phyloP scores from a whole-genome alignment of 2,329 filamentous ascomycete genomes.

The Myriosclerotinia curreyana region DNA sequence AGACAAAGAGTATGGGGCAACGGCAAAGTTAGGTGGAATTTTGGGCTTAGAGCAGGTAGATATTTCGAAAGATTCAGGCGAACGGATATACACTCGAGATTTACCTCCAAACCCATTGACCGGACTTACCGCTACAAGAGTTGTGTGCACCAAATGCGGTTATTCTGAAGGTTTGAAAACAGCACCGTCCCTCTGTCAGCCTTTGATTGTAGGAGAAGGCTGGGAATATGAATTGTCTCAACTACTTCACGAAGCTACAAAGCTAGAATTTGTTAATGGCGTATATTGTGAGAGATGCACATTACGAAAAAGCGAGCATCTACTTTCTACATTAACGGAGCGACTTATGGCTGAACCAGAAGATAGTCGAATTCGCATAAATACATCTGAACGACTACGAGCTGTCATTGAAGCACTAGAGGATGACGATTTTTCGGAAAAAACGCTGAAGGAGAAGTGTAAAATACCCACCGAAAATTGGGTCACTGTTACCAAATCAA shows the following conservation, averaged over 20 bases:
- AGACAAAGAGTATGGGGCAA: constrained; percentile 68
- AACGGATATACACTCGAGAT: constrained; percentile 23
- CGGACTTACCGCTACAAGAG: constrained; percentile 81
- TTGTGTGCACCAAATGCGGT: constrained; percentile 81
- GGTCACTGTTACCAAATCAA: constrained; percentile 78
- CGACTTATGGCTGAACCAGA: constrained; percentile 39
- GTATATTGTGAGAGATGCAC: constrained; percentile 94
- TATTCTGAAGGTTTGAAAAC: constrained; percentile 85
- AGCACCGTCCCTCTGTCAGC: constrained; percentile 92
- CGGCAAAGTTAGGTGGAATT: constrained; percentile 36
- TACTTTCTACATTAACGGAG: constrained; percentile 49
- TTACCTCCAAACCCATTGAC: constrained; percentile 73
- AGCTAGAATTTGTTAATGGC: constrained; percentile 79
- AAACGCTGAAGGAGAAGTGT: constrained; percentile 60
- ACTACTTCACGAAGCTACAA: constrained; percentile 79
- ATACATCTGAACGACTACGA: constrained; percentile 53
- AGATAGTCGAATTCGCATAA: constrained; percentile 36
- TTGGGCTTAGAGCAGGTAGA: constrained; percentile 33
- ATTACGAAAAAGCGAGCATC: constrained; percentile 55
- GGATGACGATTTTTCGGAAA: constrained; percentile 75
- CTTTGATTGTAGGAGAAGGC: constrained; percentile 70
- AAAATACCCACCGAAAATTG: constrained; percentile 65
- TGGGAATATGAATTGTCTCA: constrained; percentile 69
- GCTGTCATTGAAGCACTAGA: constrained; percentile 70
- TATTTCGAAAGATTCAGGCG: constrained; percentile 12